Evolutionary conservation across 176 grass and related monocot genomes (phyloP).

Genomic region (Olyra latifolia): DNA sequence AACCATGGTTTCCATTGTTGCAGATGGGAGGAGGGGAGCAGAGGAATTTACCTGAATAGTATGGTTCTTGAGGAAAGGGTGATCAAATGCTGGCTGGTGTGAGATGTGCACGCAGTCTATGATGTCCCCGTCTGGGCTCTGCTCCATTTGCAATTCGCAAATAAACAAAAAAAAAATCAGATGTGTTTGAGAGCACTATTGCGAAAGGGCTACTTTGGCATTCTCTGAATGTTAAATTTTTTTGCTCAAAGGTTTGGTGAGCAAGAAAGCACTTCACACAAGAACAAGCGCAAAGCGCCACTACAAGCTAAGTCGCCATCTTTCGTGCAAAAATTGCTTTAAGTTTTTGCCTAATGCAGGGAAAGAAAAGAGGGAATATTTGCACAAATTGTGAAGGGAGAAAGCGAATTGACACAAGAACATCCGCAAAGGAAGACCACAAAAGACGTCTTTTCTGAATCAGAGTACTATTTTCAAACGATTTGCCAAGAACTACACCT

Average conservation of each 20-base stretch:
- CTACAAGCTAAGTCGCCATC: neutral
- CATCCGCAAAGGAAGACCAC: neutral
- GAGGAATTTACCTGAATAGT: constrained; percentile 62
- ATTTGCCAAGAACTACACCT: neutral
- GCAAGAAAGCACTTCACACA: neutral
- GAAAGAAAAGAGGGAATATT: neutral
- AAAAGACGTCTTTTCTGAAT: constrained; percentile 24
- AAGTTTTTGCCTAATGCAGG: neutral
- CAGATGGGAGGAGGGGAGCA: neutral
- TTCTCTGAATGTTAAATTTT: neutral
- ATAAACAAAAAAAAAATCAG: constrained; percentile 17
- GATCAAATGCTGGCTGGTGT: constrained; percentile 90
- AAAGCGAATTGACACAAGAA: constrained; percentile 42
- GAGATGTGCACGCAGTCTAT: constrained; percentile 96
- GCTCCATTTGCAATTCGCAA: constrained; percentile 25
- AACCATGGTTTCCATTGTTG: constrained; percentile 7
- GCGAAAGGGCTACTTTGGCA: neutral
- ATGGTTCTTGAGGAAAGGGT: constrained; percentile 92
- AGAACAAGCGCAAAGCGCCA: constrained; percentile 18
- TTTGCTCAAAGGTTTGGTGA: neutral
- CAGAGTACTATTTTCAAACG: neutral
- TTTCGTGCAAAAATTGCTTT: neutral
- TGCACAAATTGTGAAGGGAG: neutral
- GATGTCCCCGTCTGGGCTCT: constrained; percentile 94
- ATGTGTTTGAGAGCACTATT: neutral